Conservation (phyloP, 495 filamentous ascomycete genomes). For the Daldinia concentrica region DNA sequence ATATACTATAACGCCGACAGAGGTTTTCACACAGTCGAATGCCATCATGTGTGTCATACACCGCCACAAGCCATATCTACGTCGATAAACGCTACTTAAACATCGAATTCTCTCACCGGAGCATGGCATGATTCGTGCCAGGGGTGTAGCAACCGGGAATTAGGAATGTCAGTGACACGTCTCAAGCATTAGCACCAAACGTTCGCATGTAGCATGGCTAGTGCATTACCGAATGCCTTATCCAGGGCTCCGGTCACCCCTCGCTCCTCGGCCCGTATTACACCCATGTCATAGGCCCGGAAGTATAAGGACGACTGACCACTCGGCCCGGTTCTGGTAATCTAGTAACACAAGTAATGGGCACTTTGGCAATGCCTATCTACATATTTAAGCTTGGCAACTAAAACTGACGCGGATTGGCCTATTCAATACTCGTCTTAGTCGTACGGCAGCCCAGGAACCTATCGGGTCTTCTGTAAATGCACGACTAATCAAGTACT, state of each 20-base stretch:
- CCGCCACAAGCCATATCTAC: background rate
- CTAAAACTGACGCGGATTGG: conserved; percentile 6
- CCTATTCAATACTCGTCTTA: background rate
- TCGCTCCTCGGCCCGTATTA: conserved; percentile 30
- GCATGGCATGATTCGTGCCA: conserved; percentile 16
- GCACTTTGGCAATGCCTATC: conserved; percentile 8
- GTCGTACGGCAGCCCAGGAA: conserved; percentile 2
- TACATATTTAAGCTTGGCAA: background rate
- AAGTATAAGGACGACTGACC: background rate
- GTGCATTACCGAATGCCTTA: conserved; percentile 23
- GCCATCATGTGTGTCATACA: background rate
- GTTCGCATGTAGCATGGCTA: conserved; percentile 22
- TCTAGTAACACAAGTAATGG: conserved; percentile 17
- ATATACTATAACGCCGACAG: background rate
- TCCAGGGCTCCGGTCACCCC: conserved; percentile 8
- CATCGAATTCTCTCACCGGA: background rate
- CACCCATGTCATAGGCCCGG: conserved; percentile 16
- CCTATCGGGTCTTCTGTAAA: conserved; percentile 5
- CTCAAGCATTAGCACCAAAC: conserved; percentile 24
- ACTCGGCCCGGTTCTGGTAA: conserved; percentile 29
- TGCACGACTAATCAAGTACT: background rate
- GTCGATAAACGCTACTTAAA: background rate
- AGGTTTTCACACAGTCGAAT: background rate
- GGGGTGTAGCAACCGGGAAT: conserved; percentile 10
- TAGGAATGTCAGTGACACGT: conserved; percentile 26